A percentile compares a stretch with the other conserved stretches of the same genome.
Evolutionary conservation across 2,329 filamentous ascomycete genomes (phyloP).

Genomic region (Neurospora sp.): DNA sequence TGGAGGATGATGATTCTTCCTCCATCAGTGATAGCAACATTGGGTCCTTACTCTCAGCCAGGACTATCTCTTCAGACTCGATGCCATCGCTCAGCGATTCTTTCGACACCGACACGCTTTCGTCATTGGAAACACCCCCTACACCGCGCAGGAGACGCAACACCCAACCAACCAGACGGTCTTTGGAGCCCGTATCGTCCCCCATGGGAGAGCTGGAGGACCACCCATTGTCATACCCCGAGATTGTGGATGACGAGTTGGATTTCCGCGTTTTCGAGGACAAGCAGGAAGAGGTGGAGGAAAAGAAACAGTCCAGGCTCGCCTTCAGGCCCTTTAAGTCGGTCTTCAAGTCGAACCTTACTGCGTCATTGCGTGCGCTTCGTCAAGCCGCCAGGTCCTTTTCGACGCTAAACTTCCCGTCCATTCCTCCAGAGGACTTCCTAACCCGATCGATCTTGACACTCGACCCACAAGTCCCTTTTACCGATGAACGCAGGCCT

Average conservation of each 20-base stretch:
- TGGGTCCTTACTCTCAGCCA: conserved; percentile 42
- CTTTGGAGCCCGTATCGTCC: conserved; percentile 46
- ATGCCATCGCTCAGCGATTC: conserved; percentile 51
- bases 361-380: conserved; percentile 54
- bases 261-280: conserved; percentile 37
- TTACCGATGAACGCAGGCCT: conserved; percentile 57
- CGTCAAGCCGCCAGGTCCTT: conserved; percentile 56
- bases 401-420: conserved; percentile 51
- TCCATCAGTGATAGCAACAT: conserved; percentile 42
- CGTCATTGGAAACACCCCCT: conserved; percentile 39
- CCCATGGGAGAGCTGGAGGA: conserved; percentile 41
- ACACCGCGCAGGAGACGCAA: conserved; percentile 33
- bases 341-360: conserved; percentile 61
- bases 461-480: conserved; percentile 56
- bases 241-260: conserved; percentile 32
- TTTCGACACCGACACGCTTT: conserved; percentile 37
- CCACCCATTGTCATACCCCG: conserved; percentile 38
- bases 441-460: conserved; percentile 58
- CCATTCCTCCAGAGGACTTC: conserved; percentile 57
- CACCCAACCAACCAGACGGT: conserved; percentile 35
- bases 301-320: conserved; percentile 24
- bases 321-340: conserved; percentile 39
- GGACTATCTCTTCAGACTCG: conserved; percentile 50
- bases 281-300: conserved; percentile 13
- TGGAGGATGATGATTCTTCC: conserved; percentile 34